phyloP scores from a whole-genome alignment of 1,284 basidiomycete genomes.

The Marasmius tenuissimus region DNA sequence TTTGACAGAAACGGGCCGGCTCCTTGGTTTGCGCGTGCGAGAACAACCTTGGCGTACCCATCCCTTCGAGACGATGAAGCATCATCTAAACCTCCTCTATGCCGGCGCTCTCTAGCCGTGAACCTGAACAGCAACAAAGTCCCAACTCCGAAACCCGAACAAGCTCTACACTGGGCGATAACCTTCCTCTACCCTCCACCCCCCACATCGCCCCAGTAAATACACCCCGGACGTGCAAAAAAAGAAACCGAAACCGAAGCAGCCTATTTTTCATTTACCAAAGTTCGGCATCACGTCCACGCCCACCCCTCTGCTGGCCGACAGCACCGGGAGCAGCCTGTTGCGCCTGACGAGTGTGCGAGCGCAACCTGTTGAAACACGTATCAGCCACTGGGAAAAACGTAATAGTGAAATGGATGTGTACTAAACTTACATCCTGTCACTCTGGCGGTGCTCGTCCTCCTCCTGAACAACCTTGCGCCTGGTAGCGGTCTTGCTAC shows the following conservation, averaged over 20 bases:
- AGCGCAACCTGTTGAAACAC: slow-evolving; percentile 62
- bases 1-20: not conserved
- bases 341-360: slow-evolving; percentile 80
- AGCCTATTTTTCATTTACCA: slow-evolving; percentile 56
- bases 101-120: slow-evolving; percentile 13
- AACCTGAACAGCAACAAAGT: slow-evolving; percentile 21
- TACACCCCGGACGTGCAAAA: slow-evolving; percentile 56
- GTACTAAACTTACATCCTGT: slow-evolving; percentile 64
- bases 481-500: slow-evolving; percentile 59
- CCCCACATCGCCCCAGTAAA: slow-evolving; percentile 52
- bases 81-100: slow-evolving; percentile 10
- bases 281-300: slow-evolving; percentile 67
- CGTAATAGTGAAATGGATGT: slow-evolving; percentile 16
- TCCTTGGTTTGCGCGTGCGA: not conserved
- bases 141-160: slow-evolving; percentile 23
- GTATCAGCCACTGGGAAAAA: slow-evolving; percentile 18
- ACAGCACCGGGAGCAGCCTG: slow-evolving; percentile 58
- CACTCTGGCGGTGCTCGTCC: slow-evolving; percentile 73
- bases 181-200: slow-evolving; percentile 55
- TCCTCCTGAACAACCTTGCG: slow-evolving; percentile 80
- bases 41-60: slow-evolving; percentile 1
- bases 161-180: slow-evolving; percentile 51
- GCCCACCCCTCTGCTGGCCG: slow-evolving; percentile 58
- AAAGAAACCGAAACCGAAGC: slow-evolving; percentile 28
- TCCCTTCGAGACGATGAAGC: not conserved